Conservation (phyloP, 1,284 basidiomycete species). For the Uromyces viciae-fabae region DNA sequence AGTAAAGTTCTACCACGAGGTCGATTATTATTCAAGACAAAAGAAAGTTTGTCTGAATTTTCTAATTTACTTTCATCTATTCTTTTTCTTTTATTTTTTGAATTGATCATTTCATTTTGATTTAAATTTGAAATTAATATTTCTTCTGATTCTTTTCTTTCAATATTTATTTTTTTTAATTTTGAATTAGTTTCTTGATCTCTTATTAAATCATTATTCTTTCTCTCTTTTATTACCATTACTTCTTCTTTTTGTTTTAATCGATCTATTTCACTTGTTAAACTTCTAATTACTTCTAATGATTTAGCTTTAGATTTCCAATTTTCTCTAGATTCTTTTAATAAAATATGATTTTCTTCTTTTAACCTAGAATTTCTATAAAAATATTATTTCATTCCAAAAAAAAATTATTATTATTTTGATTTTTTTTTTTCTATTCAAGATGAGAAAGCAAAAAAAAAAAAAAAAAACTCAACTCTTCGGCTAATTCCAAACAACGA, state of each 20-base stretch:
- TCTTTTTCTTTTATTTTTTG: neutral
- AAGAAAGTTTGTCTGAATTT: neutral
- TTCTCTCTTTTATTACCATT: neutral
- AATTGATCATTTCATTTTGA: no score
- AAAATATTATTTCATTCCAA: neutral
- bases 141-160: no score
- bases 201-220: neutral
- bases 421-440: neutral
- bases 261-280: neutral
- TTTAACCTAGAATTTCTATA: conserved; percentile 26
- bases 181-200: neutral
- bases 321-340: conserved; percentile 41
- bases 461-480: conserved; percentile 5
- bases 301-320: conserved; percentile 35
- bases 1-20: conserved; percentile 20
- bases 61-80: neutral
- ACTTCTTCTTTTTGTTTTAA: neutral
- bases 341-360: conserved; percentile 35
- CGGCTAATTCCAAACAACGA: conserved; percentile 24
- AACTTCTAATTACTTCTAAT: neutral
- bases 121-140: no score
- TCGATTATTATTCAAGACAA: neutral
- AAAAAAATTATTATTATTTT: neutral
- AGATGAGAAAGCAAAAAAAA: neutral
- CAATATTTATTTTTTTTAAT: no score